Conservation (phyloP, 345 rosid genomes). For the Murraya paniculata region DNA sequence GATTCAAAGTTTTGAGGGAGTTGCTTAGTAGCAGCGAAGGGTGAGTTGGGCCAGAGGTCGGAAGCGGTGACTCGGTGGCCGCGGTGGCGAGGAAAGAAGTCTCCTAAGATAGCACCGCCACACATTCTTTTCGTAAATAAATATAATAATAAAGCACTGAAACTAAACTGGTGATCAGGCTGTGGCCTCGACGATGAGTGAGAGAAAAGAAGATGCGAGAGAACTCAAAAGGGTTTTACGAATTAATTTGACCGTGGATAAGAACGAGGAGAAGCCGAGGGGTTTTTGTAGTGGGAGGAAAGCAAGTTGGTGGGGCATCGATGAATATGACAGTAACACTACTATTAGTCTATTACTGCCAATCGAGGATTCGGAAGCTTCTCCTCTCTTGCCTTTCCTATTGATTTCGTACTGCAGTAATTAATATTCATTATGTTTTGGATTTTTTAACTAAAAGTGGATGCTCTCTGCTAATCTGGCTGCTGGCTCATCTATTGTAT, state of each 20-base stretch:
- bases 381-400: not conserved
- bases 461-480: not conserved
- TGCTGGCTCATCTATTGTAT: not conserved
- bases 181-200: too few relatives aligned
- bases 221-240: too few relatives aligned
- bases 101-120: conserved; percentile 63
- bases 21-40: conserved; percentile 16
- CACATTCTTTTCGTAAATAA: conserved; percentile 32
- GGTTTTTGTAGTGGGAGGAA: not conserved
- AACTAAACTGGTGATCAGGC: too few relatives aligned
- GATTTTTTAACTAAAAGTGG: not conserved
- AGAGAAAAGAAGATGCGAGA: too few relatives aligned
- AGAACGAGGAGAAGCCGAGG: not conserved
- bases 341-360: not conserved
- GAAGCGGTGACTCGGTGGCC: conserved; percentile 32
- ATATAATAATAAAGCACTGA: too few relatives aligned
- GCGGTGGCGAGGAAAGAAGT: conserved; percentile 44
- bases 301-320: not conserved
- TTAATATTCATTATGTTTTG: not conserved
- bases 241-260: not conserved
- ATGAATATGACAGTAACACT: not conserved
- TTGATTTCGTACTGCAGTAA: too few relatives aligned
- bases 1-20: conserved; percentile 22
- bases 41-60: conserved; percentile 54
- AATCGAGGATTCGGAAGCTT: not conserved